A percentile compares a stretch with the other conserved stretches of the same genome.
Conservation (phyloP, 768 basidiomycete species). For the Podaxis rugospora region DNA sequence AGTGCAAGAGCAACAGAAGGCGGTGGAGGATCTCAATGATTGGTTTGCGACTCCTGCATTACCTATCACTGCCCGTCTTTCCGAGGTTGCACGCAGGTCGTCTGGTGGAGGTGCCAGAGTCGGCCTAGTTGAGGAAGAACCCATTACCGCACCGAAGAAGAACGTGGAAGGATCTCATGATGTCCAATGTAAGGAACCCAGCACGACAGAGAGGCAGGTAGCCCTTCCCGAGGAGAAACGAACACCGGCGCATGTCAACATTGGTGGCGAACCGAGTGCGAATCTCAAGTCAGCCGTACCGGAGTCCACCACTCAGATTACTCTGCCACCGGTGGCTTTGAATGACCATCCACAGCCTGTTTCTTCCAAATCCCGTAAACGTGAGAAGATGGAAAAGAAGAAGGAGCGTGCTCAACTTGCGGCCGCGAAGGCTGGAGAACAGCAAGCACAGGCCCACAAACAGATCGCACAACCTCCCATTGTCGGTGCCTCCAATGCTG, state of each 20-base stretch:
- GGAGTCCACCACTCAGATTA: neutral
- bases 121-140: neutral
- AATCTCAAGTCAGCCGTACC: neutral
- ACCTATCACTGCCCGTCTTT: neutral
- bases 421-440: neutral
- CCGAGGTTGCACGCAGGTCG: neutral
- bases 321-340: neutral
- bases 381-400: neutral
- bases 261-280: neutral
- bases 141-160: neutral
- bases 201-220: neutral
- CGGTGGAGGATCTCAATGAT: neutral
- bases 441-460: neutral
- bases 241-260: neutral
- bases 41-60: conserved; percentile 6
- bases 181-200: neutral
- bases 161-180: neutral
- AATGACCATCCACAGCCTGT: neutral
- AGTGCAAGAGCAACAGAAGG: conserved; percentile 1
- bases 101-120: neutral
- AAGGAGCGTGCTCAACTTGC: neutral
- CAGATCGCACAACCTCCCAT: neutral
- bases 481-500: neutral
- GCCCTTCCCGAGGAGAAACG: too few species aligned
- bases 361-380: neutral